A percentile compares a stretch with the other conserved stretches of the same genome.
phyloP scores from a whole-genome alignment of 129 eudicot species.

The Sambucus nigra region DNA sequence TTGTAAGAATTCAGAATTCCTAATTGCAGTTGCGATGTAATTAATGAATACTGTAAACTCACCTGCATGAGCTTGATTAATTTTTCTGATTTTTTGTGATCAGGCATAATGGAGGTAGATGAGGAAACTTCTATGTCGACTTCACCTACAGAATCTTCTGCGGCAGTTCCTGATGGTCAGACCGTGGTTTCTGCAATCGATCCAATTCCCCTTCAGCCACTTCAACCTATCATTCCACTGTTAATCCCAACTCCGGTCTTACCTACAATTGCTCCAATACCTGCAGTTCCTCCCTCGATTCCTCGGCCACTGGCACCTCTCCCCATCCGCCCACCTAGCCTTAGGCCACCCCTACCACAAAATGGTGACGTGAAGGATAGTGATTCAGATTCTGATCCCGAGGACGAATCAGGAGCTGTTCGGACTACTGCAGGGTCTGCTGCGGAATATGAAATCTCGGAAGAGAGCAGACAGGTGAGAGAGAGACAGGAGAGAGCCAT shows the following conservation, averaged over 20 bases:
- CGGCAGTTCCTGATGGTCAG: slow-evolving; percentile 13
- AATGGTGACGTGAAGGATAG: slow-evolving; percentile 32
- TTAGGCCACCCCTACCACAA: slow-evolving; percentile 21
- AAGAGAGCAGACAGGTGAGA: slow-evolving; percentile 64
- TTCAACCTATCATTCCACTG: slow-evolving; percentile 21
- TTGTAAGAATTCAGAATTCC: no score
- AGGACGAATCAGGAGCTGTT: background rate
- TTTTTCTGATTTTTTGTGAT: background rate
- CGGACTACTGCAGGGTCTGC: slow-evolving; percentile 19
- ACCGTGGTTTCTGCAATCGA: slow-evolving; percentile 18
- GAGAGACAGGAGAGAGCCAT: slow-evolving; percentile 79
- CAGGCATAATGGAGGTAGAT: slow-evolving; percentile 38
- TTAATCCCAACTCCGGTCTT: slow-evolving; percentile 10
- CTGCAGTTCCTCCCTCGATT: slow-evolving; percentile 13
- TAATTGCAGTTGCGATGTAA: no score
- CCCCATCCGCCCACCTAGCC: slow-evolving; percentile 32
- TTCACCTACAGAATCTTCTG: slow-evolving; percentile 26
- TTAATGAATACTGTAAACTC: background rate
- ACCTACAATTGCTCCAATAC: slow-evolving; percentile 27
- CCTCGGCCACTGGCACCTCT: slow-evolving; percentile 38
- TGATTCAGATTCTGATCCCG: slow-evolving; percentile 24
- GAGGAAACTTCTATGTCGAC: slow-evolving; percentile 27
- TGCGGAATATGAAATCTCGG: slow-evolving; percentile 68
- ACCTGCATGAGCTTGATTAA: background rate
- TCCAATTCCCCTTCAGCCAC: slow-evolving; percentile 13